Percentiles rank a stretch among this genome's conserved stretches.
Evolutionary conservation across 2,329 filamentous ascomycete species (phyloP).

Genomic region (Penicillium palitans): DNA sequence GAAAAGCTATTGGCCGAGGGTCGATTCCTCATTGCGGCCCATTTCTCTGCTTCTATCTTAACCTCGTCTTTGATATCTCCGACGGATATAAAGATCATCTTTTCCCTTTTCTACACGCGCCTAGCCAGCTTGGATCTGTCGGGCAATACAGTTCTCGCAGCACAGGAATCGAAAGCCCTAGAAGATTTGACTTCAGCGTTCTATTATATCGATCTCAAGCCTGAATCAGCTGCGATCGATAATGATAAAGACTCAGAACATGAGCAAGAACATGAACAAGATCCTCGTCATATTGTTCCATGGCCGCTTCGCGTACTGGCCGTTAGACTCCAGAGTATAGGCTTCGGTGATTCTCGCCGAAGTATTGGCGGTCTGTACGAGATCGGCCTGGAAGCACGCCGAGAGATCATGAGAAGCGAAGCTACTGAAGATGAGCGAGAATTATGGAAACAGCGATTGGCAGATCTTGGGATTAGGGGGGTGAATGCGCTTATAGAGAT

Average conservation of each 20-base stretch:
- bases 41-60: conserved; percentile 45
- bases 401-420: conserved; percentile 55
- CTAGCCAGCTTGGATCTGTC: conserved; percentile 80
- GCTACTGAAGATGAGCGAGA: conserved; percentile 56
- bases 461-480: conserved; percentile 69
- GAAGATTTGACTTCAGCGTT: conserved; percentile 62
- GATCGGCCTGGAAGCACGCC: conserved; percentile 73
- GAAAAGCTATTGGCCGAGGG: conserved; percentile 67
- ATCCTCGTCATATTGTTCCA: conserved; percentile 73
- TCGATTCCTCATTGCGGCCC: conserved; percentile 77
- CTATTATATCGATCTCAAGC: conserved; percentile 43
- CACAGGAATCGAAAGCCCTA: conserved; percentile 63
- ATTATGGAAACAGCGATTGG: conserved; percentile 70
- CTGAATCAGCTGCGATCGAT: conserved; percentile 29
- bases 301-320: conserved; percentile 84
- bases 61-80: conserved; percentile 44
- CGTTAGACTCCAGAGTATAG: conserved; percentile 80
- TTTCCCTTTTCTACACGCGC: conserved; percentile 76
- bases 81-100: conserved; percentile 65
- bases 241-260: conserved; percentile 65
- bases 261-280: conserved; percentile 61
- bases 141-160: conserved; percentile 67
- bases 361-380: conserved; percentile 91
- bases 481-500: conserved; percentile 62
- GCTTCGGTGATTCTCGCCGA: conserved; percentile 78